Evolutionary conservation across 352 stramenopile genomes (phyloP), one percentile per base, ranked within the genome.

Genomic region (Globisporangium cederbergense): DNA sequence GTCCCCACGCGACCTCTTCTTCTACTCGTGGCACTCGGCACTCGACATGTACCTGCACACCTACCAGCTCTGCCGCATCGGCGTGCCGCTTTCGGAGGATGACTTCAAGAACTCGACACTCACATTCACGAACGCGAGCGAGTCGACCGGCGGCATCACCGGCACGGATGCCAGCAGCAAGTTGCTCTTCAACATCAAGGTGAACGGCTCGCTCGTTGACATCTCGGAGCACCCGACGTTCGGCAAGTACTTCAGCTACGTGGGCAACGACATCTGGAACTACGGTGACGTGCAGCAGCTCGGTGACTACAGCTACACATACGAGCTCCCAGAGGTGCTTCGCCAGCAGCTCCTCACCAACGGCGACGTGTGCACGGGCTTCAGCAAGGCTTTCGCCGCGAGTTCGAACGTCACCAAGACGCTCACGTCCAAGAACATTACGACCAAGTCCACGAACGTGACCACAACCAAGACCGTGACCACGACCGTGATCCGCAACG

Each of bases 251-350:
- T 91, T 91, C 49, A 65, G 64, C 16, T 74, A 78, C 57, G 71
- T 86, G 4, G 78, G 80, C 32, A 77, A 72, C 58, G 72, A 82
- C 22, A 79, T 78, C 54, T 85, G 77, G 75, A 79, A 88, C 66
- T 87, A 88, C 64, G 79, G 57, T 16, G 80, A 89, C 65, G 75
- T 84, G 22, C 66, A 75, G 58, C 73, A 83, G 68, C 77, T 91
- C n/a, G 80, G 77, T 16, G 76, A 89, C 65, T 88, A 84, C 67
- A 81, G 77, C 66, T 91, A 91, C 78, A 78, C 74, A 68, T 91
- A 91, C 70, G 68, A 89, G 63, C 62, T 90, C 18, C 79, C 81
- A 4, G 73, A 79, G 51, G 58, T 89, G 32, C 68, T 89, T 50
- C 76, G 70, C 54, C 79, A 86, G 56, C 81, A 88, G 70, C 62